Evolutionary conservation across 106 monocot genomes (phyloP).

Genomic region (Allium cepa): DNA sequence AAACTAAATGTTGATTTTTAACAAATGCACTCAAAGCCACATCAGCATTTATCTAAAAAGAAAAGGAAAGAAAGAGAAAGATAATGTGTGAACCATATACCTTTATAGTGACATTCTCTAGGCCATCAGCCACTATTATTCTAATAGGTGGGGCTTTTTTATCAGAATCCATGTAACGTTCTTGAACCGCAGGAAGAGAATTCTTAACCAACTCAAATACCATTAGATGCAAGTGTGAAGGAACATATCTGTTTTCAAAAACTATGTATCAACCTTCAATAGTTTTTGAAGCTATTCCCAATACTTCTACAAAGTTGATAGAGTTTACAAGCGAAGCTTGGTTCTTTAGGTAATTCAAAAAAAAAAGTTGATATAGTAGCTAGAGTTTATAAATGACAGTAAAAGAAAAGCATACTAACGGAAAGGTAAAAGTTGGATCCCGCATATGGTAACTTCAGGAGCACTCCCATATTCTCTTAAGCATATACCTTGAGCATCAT

Average conservation of each 20-base stretch:
- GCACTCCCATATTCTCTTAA: conserved; percentile 69
- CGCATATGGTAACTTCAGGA: conserved; percentile 76
- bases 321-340: too few relatives aligned
- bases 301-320: too few relatives aligned
- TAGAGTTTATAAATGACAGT: too few relatives aligned
- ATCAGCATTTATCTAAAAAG: too few relatives aligned
- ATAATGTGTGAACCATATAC: conserved; percentile 16
- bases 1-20: too few relatives aligned
- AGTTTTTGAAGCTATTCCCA: too few relatives aligned
- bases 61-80: background rate
- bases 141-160: conserved; percentile 65
- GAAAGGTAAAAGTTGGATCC: conserved; percentile 83
- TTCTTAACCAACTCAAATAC: conserved; percentile 92
- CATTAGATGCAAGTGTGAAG: conserved; percentile 90
- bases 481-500: conserved; percentile 75
- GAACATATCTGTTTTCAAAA: conserved; percentile 53
- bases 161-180: conserved; percentile 66
- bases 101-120: conserved; percentile 93
- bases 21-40: too few relatives aligned
- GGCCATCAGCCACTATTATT: conserved; percentile 91
- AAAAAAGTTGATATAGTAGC: too few relatives aligned
- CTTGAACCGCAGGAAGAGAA: conserved; percentile 87
- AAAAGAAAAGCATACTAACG: conserved; percentile 32
- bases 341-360: too few relatives aligned
- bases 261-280: too few relatives aligned